A percentile compares a stretch with the other conserved stretches of the same genome.
Conservation (phyloP, 805 yeast species). For the Pichia gijzeniarum region DNA sequence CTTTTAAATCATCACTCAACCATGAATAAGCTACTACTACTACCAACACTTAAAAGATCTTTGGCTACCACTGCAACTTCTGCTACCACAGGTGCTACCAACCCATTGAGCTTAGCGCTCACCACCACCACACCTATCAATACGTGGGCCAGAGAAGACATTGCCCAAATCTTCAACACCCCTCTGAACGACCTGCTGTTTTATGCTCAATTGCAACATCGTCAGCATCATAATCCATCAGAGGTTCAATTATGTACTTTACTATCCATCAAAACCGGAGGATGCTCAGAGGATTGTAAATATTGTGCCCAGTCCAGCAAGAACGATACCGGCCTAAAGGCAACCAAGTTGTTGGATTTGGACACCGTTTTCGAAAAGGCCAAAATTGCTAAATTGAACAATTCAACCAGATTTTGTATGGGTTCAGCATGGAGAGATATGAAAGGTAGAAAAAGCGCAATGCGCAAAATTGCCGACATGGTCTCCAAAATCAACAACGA, state of each 20-base stretch:
- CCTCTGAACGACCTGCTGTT: slow-evolving; percentile 59
- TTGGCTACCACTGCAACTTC: slow-evolving; percentile 2
- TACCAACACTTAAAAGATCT: neutral
- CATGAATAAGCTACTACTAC: neutral
- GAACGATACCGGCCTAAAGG: slow-evolving; percentile 64
- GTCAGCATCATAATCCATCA: slow-evolving; percentile 58
- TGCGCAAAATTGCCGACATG: slow-evolving; percentile 59
- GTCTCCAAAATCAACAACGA: slow-evolving; percentile 50
- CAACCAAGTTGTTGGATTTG: slow-evolving; percentile 53
- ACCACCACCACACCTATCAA: slow-evolving; percentile 27
- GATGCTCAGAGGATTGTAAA: slow-evolving; percentile 76
- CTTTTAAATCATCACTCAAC: neutral
- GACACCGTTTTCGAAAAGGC: slow-evolving; percentile 65
- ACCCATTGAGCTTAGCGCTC: slow-evolving; percentile 22
- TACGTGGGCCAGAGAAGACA: slow-evolving; percentile 56
- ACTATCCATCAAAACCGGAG: slow-evolving; percentile 71
- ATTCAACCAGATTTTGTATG: slow-evolving; percentile 74
- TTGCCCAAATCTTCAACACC: slow-evolving; percentile 53
- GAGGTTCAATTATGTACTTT: slow-evolving; percentile 73
- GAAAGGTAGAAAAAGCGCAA: slow-evolving; percentile 66
- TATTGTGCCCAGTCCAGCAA: slow-evolving; percentile 74
- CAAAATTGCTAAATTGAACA: slow-evolving; percentile 56
- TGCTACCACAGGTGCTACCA: neutral
- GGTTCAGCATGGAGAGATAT: slow-evolving; percentile 89
- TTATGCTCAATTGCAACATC: slow-evolving; percentile 58